Conservation (phyloP, 2,329 filamentous ascomycete genomes). For the Coniochaeta sp. region DNA sequence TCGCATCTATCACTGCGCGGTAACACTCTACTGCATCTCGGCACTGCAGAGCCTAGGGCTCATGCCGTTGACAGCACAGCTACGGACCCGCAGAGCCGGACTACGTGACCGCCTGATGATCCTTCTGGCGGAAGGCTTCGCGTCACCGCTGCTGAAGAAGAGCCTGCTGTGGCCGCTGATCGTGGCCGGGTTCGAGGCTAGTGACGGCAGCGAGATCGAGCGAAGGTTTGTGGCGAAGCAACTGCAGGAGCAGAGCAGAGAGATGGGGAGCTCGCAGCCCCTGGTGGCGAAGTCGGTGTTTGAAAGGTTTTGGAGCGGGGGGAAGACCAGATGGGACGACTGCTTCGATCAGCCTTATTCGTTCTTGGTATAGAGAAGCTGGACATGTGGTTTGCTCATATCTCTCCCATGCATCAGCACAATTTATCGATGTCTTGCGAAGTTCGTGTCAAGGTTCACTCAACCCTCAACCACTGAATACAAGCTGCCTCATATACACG, state of each 20-base stretch:
- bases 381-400: not conserved
- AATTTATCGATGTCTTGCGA: not conserved
- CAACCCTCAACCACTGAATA: too few species aligned
- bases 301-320: constrained; percentile 9
- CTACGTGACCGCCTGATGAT: constrained; percentile 5
- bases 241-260: constrained; percentile 10
- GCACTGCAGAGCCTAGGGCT: constrained; percentile 5
- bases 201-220: constrained; percentile 5
- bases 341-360: constrained; percentile 9
- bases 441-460: not conserved
- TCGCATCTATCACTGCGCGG: constrained; percentile 12
- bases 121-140: constrained; percentile 4
- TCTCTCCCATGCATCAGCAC: not conserved
- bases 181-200: constrained; percentile 15
- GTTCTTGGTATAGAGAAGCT: constrained; percentile 4
- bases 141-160: constrained; percentile 10
- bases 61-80: not conserved
- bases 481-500: too few species aligned
- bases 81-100: constrained; percentile 1
- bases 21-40: constrained; percentile 15
- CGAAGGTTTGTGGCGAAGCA: constrained; percentile 9
- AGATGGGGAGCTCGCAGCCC: constrained; percentile 12
- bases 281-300: constrained; percentile 11
- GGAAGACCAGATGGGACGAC: constrained; percentile 11
- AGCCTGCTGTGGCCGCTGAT: constrained; percentile 17